These are phyloP conservation scores for Closterium sp. DNA, from an alignment of 139 green algal species.

Conservation along the genomic window DNA sequence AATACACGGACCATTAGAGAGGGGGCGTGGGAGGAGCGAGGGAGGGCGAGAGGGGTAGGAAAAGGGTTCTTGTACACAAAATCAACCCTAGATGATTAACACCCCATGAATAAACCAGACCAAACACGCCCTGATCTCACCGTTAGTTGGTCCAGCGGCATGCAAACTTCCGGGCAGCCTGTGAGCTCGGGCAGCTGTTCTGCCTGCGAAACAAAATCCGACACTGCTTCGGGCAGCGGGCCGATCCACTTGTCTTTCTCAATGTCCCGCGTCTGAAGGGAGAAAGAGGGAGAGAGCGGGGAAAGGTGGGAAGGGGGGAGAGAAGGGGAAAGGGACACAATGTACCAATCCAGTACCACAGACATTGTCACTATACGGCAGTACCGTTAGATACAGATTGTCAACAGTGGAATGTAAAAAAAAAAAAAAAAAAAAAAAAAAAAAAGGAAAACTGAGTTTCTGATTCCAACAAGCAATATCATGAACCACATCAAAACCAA, in stretches of 20 bases:
- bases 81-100: not conserved
- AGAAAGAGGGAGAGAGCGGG: not conserved
- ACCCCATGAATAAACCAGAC: not conserved
- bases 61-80: slow-evolving; percentile 90
- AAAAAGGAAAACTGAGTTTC: too few relatives aligned
- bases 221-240: not conserved
- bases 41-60: too few relatives aligned
- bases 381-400: too few relatives aligned
- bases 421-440: too few relatives aligned
- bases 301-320: not conserved
- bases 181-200: slow-evolving; percentile 3
- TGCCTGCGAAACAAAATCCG: not conserved
- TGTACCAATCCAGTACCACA: too few relatives aligned
- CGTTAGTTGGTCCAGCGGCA: slow-evolving; percentile 37
- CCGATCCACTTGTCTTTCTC: slow-evolving; percentile 2
- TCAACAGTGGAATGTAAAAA: too few relatives aligned
- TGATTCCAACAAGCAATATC: too few relatives aligned
- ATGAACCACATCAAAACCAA: too few relatives aligned
- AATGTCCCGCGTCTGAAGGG: not conserved
- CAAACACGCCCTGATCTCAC: not conserved
- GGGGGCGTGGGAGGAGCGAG: too few relatives aligned
- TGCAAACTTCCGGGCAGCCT: slow-evolving; percentile 8
- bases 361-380: too few relatives aligned
- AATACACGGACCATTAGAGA: too few relatives aligned
- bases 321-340: not conserved